Evolutionary conservation across 495 filamentous ascomycete species (phyloP).

Genomic region (Daldinia concentrica): DNA sequence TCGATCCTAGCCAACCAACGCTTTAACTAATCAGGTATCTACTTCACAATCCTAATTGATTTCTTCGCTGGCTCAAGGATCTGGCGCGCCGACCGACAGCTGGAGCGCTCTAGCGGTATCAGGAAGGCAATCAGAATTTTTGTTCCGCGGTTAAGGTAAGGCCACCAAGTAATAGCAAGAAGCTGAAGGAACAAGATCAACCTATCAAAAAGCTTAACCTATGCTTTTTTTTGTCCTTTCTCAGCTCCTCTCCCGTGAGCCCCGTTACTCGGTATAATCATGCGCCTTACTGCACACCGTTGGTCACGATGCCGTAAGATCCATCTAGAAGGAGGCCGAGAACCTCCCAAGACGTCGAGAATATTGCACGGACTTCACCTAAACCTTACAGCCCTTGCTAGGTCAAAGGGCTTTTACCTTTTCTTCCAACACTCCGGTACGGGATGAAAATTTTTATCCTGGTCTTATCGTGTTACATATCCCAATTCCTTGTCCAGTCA

Average conservation of each 20-base stretch:
- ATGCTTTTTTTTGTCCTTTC: slow-evolving; percentile 3
- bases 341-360: slow-evolving; percentile 19
- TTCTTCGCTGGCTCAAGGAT: slow-evolving; percentile 31
- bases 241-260: slow-evolving; percentile 33
- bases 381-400: slow-evolving; percentile 13
- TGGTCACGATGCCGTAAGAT: background rate
- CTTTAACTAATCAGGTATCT: slow-evolving; percentile 33
- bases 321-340: slow-evolving; percentile 13
- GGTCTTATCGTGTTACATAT: slow-evolving; percentile 28
- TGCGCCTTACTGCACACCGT: slow-evolving; percentile 12
- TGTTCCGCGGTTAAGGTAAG: slow-evolving; percentile 13
- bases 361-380: slow-evolving; percentile 16
- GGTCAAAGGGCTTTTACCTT: slow-evolving; percentile 15
- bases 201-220: slow-evolving; percentile 16
- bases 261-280: slow-evolving; percentile 7
- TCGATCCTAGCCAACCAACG: slow-evolving; percentile 22
- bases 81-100: slow-evolving; percentile 29
- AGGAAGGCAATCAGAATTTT: slow-evolving; percentile 33
- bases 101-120: slow-evolving; percentile 36
- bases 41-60: slow-evolving; percentile 11
- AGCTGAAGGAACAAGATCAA: slow-evolving; percentile 19
- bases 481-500: slow-evolving; percentile 26
- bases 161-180: slow-evolving; percentile 18
- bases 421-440: slow-evolving; percentile 27
- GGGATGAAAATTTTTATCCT: slow-evolving; percentile 27